These are phyloP conservation scores for Penicillium flavigenum DNA, from an alignment of 495 filamentous ascomycete genomes.

Conservation along the genomic window DNA sequence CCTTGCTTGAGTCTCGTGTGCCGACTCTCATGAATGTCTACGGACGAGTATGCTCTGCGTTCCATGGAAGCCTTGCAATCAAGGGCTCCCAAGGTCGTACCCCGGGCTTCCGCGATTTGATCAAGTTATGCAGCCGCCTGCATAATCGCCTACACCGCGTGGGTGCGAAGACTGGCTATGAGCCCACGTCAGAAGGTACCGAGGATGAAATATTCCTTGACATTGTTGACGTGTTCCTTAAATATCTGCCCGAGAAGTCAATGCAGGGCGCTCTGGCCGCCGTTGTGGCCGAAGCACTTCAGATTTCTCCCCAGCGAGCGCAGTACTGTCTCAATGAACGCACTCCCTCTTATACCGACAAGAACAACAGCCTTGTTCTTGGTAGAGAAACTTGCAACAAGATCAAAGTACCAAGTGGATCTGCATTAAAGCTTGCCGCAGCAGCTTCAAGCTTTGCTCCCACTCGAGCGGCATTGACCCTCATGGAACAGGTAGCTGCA, in stretches of 20 bases:
- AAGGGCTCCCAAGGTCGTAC: slow-evolving; percentile 49
- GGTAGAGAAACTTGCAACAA: slow-evolving; percentile 61
- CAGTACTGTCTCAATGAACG: slow-evolving; percentile 67
- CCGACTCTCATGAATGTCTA: slow-evolving; percentile 75
- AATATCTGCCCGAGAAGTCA: slow-evolving; percentile 65
- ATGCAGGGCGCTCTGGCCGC: slow-evolving; percentile 60
- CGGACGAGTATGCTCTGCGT: slow-evolving; percentile 56
- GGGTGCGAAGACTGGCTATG: slow-evolving; percentile 66
- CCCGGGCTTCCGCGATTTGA: slow-evolving; percentile 72
- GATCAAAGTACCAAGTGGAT: slow-evolving; percentile 41
- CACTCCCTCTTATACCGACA: slow-evolving; percentile 61
- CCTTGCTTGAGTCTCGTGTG: slow-evolving; percentile 66
- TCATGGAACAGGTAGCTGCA: slow-evolving; percentile 80
- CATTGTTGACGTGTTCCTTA: slow-evolving; percentile 83
- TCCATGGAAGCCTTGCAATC: slow-evolving; percentile 47
- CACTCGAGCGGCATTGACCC: slow-evolving; percentile 43
- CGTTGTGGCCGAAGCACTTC: slow-evolving; percentile 77
- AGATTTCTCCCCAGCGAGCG: slow-evolving; percentile 75
- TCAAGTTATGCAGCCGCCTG: slow-evolving; percentile 85
- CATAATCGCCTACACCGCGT: slow-evolving; percentile 56
- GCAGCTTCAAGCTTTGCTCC: slow-evolving; percentile 46
- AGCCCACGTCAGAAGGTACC: slow-evolving; percentile 68
- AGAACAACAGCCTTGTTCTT: slow-evolving; percentile 56
- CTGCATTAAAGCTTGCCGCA: slow-evolving; percentile 34
- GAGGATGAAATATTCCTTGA: slow-evolving; percentile 89